Evolutionary conservation across 2,329 filamentous ascomycete genomes (phyloP), one percentile per base, ranked within the genome.

Genomic region (Plenodomus tracheiphilus): DNA sequence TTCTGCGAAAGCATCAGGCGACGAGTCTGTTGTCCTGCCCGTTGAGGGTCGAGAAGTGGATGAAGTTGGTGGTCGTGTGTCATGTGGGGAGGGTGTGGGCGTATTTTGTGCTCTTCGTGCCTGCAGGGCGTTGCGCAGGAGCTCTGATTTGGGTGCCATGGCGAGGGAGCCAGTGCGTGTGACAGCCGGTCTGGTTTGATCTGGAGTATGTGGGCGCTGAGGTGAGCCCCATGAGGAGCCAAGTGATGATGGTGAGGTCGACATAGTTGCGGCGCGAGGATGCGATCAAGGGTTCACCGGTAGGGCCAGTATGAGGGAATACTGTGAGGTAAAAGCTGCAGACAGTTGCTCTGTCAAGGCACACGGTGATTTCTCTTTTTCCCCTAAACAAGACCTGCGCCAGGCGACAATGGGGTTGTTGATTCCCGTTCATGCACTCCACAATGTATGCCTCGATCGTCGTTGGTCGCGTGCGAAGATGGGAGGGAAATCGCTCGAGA

Each of bases 401-500:
- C 28, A 32, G 7, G 28, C 28, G 28, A 32, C 48, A 53, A 49
- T 42, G 42, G 18, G 37, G 43, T 47, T 56, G 48, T 22, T n/a
- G 10, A 41, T 42, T 3, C 34, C 37, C 18, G 17, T 17, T 11
- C 18, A 10, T 18, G 30, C 28, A 32, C 28, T 10, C 22, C 22
- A 25, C 32, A 11, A 42, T 17, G 34, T 39, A n/a, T 46, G 28
- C 15, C 28, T 11, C 7, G 11, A 32, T 6, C 28, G 28, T 32
- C 9, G 13, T 32, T 32, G 36, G 56, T 55, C 55, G 58, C 59
- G 59, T 48, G 59, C 50, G 52, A 65, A 69, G 15, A 64, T 42
- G 8, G 67, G 66, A 39, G 68, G 64, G 39, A 64, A 70, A 54
- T 70, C 68, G 61, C 65, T 70, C 56, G 66, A 60, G 42, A 70